These are phyloP conservation scores for Apiotrichum gracile DNA, from an alignment of 1,284 basidiomycete species.

Conservation along the genomic window DNA sequence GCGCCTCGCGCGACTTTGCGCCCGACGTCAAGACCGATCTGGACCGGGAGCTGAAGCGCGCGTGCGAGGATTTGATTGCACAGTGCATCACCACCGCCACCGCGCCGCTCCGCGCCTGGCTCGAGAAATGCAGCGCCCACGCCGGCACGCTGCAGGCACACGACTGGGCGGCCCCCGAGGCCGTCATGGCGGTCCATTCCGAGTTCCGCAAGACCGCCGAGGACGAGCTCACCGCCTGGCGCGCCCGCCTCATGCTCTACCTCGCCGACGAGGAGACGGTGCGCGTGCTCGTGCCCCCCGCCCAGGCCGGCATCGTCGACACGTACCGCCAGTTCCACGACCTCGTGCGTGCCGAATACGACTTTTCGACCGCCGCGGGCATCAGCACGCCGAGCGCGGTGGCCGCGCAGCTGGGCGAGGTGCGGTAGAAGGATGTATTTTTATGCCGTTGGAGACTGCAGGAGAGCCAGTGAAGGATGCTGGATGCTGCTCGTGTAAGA, in stretches of 20 bases:
- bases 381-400: constrained; percentile 44
- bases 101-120: constrained; percentile 57
- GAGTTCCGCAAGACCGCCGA: constrained; percentile 52
- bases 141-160: constrained; percentile 51
- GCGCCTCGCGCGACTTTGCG: constrained; percentile 22
- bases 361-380: constrained; percentile 44
- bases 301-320: constrained; percentile 64
- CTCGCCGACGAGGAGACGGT: constrained; percentile 73
- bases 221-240: constrained; percentile 55
- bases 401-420: constrained; percentile 10
- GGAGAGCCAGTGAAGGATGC: no score
- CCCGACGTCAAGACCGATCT: constrained; percentile 59
- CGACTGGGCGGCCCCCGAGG: constrained; percentile 48
- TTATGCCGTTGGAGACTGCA: no score
- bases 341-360: constrained; percentile 49
- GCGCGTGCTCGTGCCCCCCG: constrained; percentile 65
- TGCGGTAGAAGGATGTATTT: background rate
- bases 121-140: constrained; percentile 51
- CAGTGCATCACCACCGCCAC: constrained; percentile 54
- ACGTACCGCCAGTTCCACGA: constrained; percentile 65
- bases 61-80: constrained; percentile 74
- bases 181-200: constrained; percentile 52
- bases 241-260: constrained; percentile 61
- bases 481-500: no score
- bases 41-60: constrained; percentile 70